Evolutionary conservation across 2,329 filamentous ascomycete species (phyloP).

Genomic region (Cytospora paraplurivora): DNA sequence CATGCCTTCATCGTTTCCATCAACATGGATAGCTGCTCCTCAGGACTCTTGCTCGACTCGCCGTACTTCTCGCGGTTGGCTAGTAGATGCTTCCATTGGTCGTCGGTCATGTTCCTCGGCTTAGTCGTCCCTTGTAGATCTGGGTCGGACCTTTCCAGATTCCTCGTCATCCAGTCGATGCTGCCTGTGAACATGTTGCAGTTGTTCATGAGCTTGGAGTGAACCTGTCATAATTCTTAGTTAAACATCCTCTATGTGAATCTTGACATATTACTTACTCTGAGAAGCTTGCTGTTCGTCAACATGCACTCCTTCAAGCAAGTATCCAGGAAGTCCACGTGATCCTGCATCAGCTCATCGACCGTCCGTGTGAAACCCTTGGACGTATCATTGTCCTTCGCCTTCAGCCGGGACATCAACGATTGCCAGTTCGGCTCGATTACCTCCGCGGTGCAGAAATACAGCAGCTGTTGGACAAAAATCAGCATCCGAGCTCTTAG

Average conservation of each 20-base stretch:
- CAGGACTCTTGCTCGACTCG: conserved; percentile 39
- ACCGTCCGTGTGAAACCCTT: conserved; percentile 68
- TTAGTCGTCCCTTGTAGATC: conserved; percentile 65
- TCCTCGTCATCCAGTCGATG: conserved; percentile 81
- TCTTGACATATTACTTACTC: conserved; percentile 56
- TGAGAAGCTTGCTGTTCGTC: conserved; percentile 90
- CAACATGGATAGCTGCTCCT: conserved; percentile 54
- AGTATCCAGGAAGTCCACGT: conserved; percentile 96
- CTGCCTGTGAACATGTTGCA: conserved; percentile 93
- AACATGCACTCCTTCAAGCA: conserved; percentile 99
- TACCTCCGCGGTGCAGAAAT: conserved; percentile 95
- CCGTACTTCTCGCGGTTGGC: conserved; percentile 47
- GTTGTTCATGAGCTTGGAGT: conserved; percentile 94
- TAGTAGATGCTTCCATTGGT: conserved; percentile 63
- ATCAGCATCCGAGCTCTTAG: conserved; percentile 92
- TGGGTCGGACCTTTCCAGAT: conserved; percentile 80
- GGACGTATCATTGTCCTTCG: conserved; percentile 49
- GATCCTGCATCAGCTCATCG: conserved; percentile 97
- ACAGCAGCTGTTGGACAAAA: conserved; percentile 94
- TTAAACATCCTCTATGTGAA: conserved; percentile 1
- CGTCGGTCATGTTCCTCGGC: conserved; percentile 60
- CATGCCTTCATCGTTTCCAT: conserved; percentile 86
- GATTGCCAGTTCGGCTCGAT: conserved; percentile 97
- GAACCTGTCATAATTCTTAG: conserved; percentile 66
- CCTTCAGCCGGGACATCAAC: conserved; percentile 84